A percentile compares a stretch with the other conserved stretches of the same genome.
phyloP scores from a whole-genome alignment of 2,329 filamentous ascomycete species.

The Nakataea oryzae region DNA sequence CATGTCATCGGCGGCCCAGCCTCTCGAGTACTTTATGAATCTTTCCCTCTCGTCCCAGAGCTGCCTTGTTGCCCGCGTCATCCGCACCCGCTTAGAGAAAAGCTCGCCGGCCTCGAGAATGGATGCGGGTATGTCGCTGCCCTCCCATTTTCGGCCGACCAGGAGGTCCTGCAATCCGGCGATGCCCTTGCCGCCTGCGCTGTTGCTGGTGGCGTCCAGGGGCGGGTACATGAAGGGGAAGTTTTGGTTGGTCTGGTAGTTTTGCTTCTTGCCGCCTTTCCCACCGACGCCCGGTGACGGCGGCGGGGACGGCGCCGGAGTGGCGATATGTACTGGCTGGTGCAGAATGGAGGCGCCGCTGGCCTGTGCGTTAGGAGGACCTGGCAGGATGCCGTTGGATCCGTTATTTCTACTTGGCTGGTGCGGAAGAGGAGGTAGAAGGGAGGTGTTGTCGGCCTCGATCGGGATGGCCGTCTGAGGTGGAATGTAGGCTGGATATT shows the following conservation, averaged over 20 bases:
- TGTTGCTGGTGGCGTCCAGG: conserved; percentile 78
- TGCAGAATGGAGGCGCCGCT: conserved; percentile 74
- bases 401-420: conserved; percentile 54
- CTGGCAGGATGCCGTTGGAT: conserved; percentile 51
- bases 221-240: conserved; percentile 98
- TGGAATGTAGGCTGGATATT: conserved; percentile 93
- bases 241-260: conserved; percentile 98
- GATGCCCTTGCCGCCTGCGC: conserved; percentile 77
- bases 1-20: conserved; percentile 56
- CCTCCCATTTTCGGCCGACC: conserved; percentile 81
- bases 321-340: conserved; percentile 97
- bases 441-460: conserved; percentile 82
- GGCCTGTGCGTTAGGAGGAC: conserved; percentile 39
- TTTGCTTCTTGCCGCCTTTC: conserved; percentile 96
- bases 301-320: conserved; percentile 87
- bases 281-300: conserved; percentile 80
- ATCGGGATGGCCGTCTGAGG: conserved; percentile 74
- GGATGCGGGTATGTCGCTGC: conserved; percentile 86
- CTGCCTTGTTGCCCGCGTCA: conserved; percentile 84
- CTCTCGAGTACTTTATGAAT: conserved; percentile 85
- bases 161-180: conserved; percentile 70
- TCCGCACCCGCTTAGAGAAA: conserved; percentile 81
- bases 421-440: conserved; percentile 75
- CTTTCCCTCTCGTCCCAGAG: conserved; percentile 89
- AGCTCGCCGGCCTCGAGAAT: conserved; percentile 91